Evolutionary conservation across 495 filamentous ascomycete species (phyloP).

Genomic region (Trichoderma parareesei): DNA sequence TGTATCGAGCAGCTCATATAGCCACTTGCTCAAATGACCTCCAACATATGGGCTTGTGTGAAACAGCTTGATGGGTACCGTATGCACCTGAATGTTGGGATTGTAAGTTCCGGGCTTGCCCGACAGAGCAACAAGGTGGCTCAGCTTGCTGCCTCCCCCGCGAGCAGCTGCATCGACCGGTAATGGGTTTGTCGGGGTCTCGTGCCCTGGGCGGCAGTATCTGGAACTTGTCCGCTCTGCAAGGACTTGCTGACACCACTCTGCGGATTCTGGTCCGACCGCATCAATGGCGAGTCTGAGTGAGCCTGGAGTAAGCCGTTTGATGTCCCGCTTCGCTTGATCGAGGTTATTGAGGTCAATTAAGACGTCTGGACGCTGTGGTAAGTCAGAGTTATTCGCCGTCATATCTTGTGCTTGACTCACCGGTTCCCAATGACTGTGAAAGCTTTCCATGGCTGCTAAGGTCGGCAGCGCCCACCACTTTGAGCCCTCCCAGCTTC

Average conservation of each 20-base stretch:
- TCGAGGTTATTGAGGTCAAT: slow-evolving; percentile 46
- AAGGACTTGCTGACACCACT: slow-evolving; percentile 10
- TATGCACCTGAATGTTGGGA: slow-evolving; percentile 42
- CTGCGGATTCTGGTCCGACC: slow-evolving; percentile 45
- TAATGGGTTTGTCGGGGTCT: neutral
- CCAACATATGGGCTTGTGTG: slow-evolving; percentile 27
- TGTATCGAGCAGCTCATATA: slow-evolving; percentile 9
- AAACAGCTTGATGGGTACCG: slow-evolving; percentile 62
- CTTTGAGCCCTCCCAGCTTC: slow-evolving; percentile 44
- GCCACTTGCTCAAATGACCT: slow-evolving; percentile 11
- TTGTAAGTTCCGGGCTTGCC: slow-evolving; percentile 48
- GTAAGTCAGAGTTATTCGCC: neutral
- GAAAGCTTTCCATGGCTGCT: slow-evolving; percentile 45
- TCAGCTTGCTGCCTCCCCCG: slow-evolving; percentile 16
- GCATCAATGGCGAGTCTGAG: slow-evolving; percentile 51
- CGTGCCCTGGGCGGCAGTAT: neutral
- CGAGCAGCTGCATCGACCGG: slow-evolving; percentile 17
- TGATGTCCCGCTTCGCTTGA: slow-evolving; percentile 47
- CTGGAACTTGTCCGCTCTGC: slow-evolving; percentile 3
- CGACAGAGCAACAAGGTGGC: slow-evolving; percentile 55
- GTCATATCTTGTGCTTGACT: too few species aligned
- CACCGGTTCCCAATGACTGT: slow-evolving; percentile 18
- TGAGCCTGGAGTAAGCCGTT: slow-evolving; percentile 36
- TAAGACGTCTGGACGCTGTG: slow-evolving; percentile 41
- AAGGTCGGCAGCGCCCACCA: slow-evolving; percentile 48